Percentiles rank a stretch among this genome's conserved stretches.
phyloP scores from a whole-genome alignment of 108 stramenopile species.

The Pinguiococcus pyrenoidosus region DNA sequence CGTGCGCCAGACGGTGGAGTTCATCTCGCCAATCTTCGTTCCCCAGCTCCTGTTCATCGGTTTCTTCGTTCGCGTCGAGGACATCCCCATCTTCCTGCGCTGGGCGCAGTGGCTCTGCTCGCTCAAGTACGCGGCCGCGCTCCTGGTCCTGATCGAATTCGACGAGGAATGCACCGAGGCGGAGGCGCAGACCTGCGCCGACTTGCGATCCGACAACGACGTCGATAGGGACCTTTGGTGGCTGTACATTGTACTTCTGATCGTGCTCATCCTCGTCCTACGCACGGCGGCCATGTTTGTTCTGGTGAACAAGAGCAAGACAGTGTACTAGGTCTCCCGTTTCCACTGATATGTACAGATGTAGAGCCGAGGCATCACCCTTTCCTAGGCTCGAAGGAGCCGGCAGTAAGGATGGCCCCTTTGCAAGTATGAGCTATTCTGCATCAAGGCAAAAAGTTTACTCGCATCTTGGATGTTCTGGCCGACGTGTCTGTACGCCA shows the following conservation, averaged over 20 bases:
- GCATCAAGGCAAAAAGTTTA: too few relatives aligned
- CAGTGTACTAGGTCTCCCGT: too few relatives aligned
- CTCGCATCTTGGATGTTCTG: too few relatives aligned
- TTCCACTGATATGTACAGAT: too few relatives aligned
- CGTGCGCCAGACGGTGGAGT: conserved; percentile 7
- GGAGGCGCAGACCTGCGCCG: not conserved
- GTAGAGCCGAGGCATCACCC: too few relatives aligned
- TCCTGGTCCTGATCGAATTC: conserved; percentile 12
- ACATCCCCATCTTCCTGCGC: too few relatives aligned
- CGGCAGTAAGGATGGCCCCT: too few relatives aligned
- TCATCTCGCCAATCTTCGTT: conserved; percentile 12
- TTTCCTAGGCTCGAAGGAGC: too few relatives aligned
- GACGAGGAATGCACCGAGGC: not conserved
- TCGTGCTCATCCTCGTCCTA: conserved; percentile 7
- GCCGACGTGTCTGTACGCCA: too few relatives aligned
- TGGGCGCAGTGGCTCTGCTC: conserved; percentile 22
- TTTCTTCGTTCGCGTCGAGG: conserved; percentile 14
- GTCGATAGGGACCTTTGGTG: conserved; percentile 1
- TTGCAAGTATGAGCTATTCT: too few relatives aligned
- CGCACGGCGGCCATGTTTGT: not conserved
- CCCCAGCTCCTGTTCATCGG: conserved; percentile 25
- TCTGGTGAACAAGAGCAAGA: too few relatives aligned
- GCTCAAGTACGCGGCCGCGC: conserved; percentile 8
- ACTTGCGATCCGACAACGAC: conserved; percentile 1
- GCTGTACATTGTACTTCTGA: conserved; percentile 11